Percentiles rank a stretch among this genome's conserved stretches.
Conservation (phyloP, 805 yeast species). For the Candida endomychidarum region DNA sequence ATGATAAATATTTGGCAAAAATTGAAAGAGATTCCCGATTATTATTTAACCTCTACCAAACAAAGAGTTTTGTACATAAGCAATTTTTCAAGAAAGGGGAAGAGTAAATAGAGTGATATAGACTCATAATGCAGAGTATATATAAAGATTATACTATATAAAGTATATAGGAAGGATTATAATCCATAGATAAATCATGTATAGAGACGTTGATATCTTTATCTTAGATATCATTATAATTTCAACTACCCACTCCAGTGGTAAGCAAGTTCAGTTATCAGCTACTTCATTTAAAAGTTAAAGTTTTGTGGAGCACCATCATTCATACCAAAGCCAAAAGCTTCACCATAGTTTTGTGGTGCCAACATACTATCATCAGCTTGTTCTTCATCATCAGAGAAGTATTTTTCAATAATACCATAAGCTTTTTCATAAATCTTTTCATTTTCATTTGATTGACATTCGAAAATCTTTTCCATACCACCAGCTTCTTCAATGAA, state of each 20-base stretch:
- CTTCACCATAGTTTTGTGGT: slow-evolving; percentile 75
- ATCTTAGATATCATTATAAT: neutral
- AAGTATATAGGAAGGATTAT: slow-evolving; percentile 4
- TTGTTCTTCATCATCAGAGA: slow-evolving; percentile 74
- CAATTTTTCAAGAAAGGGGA: neutral
- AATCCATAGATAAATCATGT: slow-evolving; percentile 5
- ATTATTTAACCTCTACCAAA: too few relatives aligned
- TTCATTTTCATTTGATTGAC: slow-evolving; percentile 90
- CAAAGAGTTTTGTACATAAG: too few relatives aligned
- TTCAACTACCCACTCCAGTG: too few relatives aligned
- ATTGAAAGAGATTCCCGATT: too few relatives aligned
- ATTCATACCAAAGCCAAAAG: slow-evolving; percentile 83
- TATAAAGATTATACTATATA: slow-evolving; percentile 6
- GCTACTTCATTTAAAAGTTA: slow-evolving; percentile 39
- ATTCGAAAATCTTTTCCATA: slow-evolving; percentile 90
- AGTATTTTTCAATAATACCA: slow-evolving; percentile 85
- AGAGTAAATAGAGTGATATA: too few relatives aligned
- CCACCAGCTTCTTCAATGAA: slow-evolving; percentile 98
- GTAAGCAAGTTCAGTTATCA: too few relatives aligned
- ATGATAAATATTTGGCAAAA: too few relatives aligned
- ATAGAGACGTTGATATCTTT: slow-evolving; percentile 4
- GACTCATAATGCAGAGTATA: slow-evolving; percentile 12
- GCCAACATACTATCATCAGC: slow-evolving; percentile 68
- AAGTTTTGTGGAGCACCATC: slow-evolving; percentile 57
- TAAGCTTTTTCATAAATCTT: slow-evolving; percentile 90